These are phyloP conservation scores for Phytophthora pini DNA, from an alignment of 352 stramenopile genomes.

Conservation along the genomic window DNA sequence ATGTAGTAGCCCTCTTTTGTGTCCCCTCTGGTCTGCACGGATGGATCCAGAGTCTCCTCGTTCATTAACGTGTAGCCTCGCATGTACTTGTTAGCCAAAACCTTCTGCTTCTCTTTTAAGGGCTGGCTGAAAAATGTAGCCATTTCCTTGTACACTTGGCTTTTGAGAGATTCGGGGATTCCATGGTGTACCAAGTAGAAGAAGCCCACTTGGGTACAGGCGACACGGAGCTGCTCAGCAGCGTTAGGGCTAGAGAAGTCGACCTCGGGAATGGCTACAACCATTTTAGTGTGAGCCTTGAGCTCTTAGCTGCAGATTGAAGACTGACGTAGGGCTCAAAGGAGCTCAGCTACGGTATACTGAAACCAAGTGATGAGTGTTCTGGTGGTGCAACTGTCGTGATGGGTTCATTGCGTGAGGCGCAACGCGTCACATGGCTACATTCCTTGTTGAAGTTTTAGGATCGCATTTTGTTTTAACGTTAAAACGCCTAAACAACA, in stretches of 20 bases:
- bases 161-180: conserved; percentile 40
- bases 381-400: not conserved
- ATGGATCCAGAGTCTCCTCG: conserved; percentile 75
- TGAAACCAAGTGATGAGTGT: not conserved
- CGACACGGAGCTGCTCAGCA: conserved; percentile 51
- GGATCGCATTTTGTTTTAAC: too few species aligned
- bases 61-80: conserved; percentile 76
- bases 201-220: conserved; percentile 69
- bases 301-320: not conserved
- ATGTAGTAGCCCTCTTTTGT: conserved; percentile 86
- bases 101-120: conserved; percentile 56
- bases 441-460: not conserved
- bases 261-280: conserved; percentile 59
- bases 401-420: not conserved
- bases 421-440: not conserved
- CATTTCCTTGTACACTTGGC: conserved; percentile 70
- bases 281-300: not conserved
- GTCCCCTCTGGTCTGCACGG: conserved; percentile 61
- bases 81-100: conserved; percentile 77
- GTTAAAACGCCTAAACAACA: too few species aligned
- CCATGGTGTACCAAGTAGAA: conserved; percentile 74
- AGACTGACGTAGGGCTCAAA: not conserved
- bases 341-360: not conserved
- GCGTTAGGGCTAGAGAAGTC: conserved; percentile 54
- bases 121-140: conserved; percentile 61